These are phyloP conservation scores for Letharia lupina DNA, from an alignment of 495 filamentous ascomycete genomes.

Conservation along the genomic window DNA sequence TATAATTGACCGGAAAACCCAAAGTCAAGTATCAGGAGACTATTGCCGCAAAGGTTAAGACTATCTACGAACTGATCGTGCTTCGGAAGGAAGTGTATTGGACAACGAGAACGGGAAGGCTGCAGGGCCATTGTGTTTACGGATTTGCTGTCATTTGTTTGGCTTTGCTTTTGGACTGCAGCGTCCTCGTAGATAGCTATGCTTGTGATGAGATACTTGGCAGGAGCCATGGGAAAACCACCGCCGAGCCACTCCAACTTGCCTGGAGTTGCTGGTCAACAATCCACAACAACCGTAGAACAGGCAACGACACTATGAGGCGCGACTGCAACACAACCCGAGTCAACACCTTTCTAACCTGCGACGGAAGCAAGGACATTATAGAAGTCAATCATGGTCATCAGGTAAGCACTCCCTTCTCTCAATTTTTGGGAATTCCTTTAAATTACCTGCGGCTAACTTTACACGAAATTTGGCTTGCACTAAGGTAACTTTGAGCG, in stretches of 20 bases:
- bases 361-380: neutral
- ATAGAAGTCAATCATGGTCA: conserved; percentile 9
- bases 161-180: neutral
- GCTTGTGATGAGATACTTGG: conserved; percentile 15
- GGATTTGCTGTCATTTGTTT: conserved; percentile 4
- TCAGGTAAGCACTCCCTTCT: conserved; percentile 14
- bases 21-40: neutral
- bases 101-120: neutral
- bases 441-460: conserved; percentile 20
- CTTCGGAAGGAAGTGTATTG: neutral
- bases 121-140: conserved; percentile 1
- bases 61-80: neutral
- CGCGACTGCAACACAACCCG: neutral
- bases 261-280: conserved; percentile 7
- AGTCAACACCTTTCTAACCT: neutral
- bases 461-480: conserved; percentile 12
- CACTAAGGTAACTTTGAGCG: conserved; percentile 20
- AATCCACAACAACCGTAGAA: conserved; percentile 14
- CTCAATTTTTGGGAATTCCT: neutral
- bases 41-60: neutral
- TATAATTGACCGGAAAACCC: neutral
- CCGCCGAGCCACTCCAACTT: conserved; percentile 3
- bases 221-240: conserved; percentile 13
- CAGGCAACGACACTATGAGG: neutral
- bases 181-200: conserved; percentile 18